Base-by-base conservation (phyloP, 1,284 basidiomycete species). In the Entoloma clypeatum region DNA sequence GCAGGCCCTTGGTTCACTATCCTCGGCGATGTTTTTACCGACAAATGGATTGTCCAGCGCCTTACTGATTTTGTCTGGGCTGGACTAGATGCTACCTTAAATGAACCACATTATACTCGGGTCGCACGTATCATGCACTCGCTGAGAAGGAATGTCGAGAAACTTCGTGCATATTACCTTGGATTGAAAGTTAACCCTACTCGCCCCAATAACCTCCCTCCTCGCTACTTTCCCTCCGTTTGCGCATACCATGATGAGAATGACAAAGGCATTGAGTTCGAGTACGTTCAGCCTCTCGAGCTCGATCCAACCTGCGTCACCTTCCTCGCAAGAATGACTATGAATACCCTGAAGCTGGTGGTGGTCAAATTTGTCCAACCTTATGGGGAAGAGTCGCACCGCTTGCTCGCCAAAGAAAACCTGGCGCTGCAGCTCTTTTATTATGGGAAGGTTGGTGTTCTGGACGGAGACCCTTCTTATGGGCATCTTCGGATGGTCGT, bases 21-120 rank as follows among this genome's bases (percentile, higher is more conserved):
- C 24, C 43, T 55, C 3, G 61, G 59, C 17, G 58, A 48, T 25
- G 50, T 64, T 23, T 53, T 52, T 43, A 50, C 56, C 5, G 52
- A 57, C 30, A 41, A 42, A 27, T 31, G 51, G 10, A 53, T 63
- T 13, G 52, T 56, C 18, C 60, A 62, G 44, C 52, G 47, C 5
- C 50, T 62, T 10, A 59, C 60, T 5, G 55, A 60, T 43, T 49
- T 50, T 30, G 33, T 53, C 5, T 54, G 55, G 54, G 26, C 51
- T 30, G 55, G 52, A 27, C 16, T 38, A 9, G 41, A 37, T 24
- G 37, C 31, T 23, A 22, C 41, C 18, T 37, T 38, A 3, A 44
- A 47, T 22, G 50, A 51, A 24, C 21, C 33, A 7, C 39, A 30
- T 27, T 36, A 44, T 27, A 27, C 26, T 31, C 26, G 36, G n/a